Evolutionary conservation across 306 rosid species (phyloP), one percentile per base, ranked within the genome.

Genomic region (Vicia faba): DNA sequence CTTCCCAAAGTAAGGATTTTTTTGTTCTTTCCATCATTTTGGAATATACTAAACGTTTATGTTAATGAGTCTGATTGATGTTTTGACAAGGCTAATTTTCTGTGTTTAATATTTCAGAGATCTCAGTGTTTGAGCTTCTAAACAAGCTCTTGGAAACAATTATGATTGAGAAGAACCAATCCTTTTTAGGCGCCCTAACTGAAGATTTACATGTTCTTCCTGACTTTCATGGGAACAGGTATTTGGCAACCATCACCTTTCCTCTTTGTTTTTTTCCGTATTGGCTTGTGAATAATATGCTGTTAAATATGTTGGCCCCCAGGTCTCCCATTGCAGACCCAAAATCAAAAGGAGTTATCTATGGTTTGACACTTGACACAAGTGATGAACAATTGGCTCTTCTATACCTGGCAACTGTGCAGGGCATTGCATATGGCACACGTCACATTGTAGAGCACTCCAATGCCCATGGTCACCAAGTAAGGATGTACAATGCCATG

Each of bases 311-410:
- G 25, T 71, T 74, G 84, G 60, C 56, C 57, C 65, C 57, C 84
- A 93, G 98, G 88, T 93, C 98, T 38, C 98, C 98, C 61, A 79
- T 86, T 83, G 95, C 96, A 39, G 98, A 93, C 74, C 97, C 98
- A 41, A 93, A 84, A 77, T 71, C 97, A 41, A 93, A 88, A 83
- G 98, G 98, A 77, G 82, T 93, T 25, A 62, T 89, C 63, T 74
- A 75, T 85, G 98, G 98, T 75, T 79, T 93, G 84, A 88, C 93
- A 51, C 96, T 93, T 43, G 98, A 89, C 81, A 77, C 91, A 59
- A 82, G 97, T 68, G 97, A 93, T 76, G 76, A 83, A 54, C 86
- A 89, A 64, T 74, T 93, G 80, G 88, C 95, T 61, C 87, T 93
- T 78, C 73, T 81, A 64, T 93, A 93, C 86, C 91, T 89, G 64